Conservation (phyloP, 495 filamentous ascomycete species). For the Penicillium cataractarum region DNA sequence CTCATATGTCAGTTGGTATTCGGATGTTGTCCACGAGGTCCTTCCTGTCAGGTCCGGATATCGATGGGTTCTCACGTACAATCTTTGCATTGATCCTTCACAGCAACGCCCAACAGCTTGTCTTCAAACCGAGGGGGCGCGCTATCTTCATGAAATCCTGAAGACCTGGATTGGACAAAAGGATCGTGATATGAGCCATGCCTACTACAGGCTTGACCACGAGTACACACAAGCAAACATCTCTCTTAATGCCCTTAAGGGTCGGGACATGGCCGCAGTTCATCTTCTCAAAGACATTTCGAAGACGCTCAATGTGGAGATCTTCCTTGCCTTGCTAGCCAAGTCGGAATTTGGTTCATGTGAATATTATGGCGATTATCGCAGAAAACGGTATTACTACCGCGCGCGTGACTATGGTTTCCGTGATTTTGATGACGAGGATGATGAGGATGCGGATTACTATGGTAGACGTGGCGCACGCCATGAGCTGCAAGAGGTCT, state of each 20-base stretch:
- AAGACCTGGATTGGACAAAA: neutral
- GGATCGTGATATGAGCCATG: neutral
- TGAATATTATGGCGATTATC: neutral
- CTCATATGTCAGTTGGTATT: neutral
- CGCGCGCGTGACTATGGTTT: too few relatives aligned
- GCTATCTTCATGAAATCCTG: neutral
- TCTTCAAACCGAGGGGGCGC: neutral
- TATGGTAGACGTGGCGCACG: neutral
- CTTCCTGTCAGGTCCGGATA: neutral
- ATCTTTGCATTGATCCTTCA: neutral
- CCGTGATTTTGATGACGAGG: neutral
- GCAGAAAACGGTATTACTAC: neutral
- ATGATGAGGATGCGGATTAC: neutral
- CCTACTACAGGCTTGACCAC: conserved; percentile 3
- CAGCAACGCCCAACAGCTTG: neutral
- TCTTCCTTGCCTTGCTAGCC: neutral
- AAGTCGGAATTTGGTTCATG: neutral
- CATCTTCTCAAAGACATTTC: neutral
- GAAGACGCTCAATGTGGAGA: neutral
- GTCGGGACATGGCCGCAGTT: neutral
- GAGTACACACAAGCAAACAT: neutral
- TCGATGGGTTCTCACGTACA: conserved; percentile 6
- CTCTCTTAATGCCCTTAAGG: neutral
- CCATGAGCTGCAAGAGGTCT: neutral
- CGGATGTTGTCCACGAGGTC: neutral